A percentile compares a stretch with the other conserved stretches of the same genome.
These are phyloP conservation scores for Paraleonurus japonicus DNA, from an alignment of 257 asterid species.

Conservation along the genomic window DNA sequence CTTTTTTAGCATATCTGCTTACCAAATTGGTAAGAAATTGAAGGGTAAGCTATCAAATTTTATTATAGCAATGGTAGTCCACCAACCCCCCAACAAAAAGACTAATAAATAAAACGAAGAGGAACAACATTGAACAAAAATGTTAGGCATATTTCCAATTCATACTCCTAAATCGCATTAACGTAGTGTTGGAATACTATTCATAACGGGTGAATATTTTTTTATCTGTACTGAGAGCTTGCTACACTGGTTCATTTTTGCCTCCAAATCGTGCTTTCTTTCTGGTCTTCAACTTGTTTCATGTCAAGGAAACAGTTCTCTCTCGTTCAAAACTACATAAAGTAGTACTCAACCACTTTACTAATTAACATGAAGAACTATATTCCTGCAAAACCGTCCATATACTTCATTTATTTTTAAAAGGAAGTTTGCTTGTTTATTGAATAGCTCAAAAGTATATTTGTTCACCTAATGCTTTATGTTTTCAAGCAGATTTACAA, in stretches of 20 bases:
- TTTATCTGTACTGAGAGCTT: background rate
- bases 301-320: background rate
- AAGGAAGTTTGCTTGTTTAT: background rate
- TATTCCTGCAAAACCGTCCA: background rate
- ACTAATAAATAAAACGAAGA: too few relatives aligned
- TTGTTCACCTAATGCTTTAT: constrained; percentile 1
- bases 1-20: background rate
- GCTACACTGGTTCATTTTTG: background rate
- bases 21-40: background rate
- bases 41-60: background rate
- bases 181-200: background rate
- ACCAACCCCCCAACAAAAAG: too few relatives aligned
- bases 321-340: background rate
- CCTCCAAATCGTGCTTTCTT: background rate
- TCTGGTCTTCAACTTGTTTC: background rate
- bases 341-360: background rate
- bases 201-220: background rate
- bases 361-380: background rate
- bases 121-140: too few relatives aligned
- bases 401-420: background rate
- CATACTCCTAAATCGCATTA: too few relatives aligned
- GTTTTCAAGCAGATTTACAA: constrained; percentile 7
- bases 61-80: background rate
- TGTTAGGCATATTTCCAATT: too few relatives aligned
- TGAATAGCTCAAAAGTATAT: background rate